A percentile compares a stretch with the other conserved stretches of the same genome.
These are phyloP conservation scores for Pichiaceae sp. DNA, from an alignment of 1,139 yeast species.

Conservation along the genomic window DNA sequence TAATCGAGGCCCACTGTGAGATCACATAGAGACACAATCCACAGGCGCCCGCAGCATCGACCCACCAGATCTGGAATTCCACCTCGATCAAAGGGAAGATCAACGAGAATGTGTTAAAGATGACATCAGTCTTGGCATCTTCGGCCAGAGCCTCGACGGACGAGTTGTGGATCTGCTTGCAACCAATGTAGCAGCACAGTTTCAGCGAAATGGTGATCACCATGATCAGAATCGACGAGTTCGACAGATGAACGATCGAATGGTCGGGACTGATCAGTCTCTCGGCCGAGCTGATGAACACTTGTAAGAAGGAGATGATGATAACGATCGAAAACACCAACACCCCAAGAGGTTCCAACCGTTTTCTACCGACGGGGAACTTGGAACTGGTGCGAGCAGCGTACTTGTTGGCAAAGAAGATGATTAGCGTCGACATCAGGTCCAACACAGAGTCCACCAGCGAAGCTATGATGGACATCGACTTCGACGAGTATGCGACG, in stretches of 20 bases:
- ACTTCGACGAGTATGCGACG: conserved; percentile 57
- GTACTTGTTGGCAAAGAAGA: conserved; percentile 48
- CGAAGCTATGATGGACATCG: conserved; percentile 71
- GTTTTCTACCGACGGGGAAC: conserved; percentile 64
- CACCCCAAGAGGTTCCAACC: conserved; percentile 74
- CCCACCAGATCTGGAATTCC: conserved; percentile 51
- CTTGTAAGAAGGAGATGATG: conserved; percentile 64
- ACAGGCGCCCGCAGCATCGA: conserved; percentile 69
- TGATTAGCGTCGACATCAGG: conserved; percentile 66
- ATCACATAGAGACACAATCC: conserved; percentile 55
- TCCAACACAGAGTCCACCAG: conserved; percentile 71
- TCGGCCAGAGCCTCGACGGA: conserved; percentile 76
- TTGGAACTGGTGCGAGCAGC: conserved; percentile 47
- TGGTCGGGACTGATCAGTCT: conserved; percentile 22
- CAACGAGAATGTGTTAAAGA: conserved; percentile 62
- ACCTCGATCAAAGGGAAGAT: conserved; percentile 61
- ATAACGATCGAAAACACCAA: conserved; percentile 65
- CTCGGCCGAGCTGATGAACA: conserved; percentile 52
- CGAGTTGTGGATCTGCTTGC: conserved; percentile 53
- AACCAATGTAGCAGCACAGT: conserved; percentile 56
- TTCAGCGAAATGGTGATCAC: conserved; percentile 51
- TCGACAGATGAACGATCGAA: conserved; percentile 41
- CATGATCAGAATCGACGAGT: conserved; percentile 55
- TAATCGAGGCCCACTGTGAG: conserved; percentile 50
- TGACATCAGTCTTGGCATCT: conserved; percentile 72